phyloP scores from a whole-genome alignment of 1,139 yeast genomes.

The Yamadazyma jaroonii region DNA sequence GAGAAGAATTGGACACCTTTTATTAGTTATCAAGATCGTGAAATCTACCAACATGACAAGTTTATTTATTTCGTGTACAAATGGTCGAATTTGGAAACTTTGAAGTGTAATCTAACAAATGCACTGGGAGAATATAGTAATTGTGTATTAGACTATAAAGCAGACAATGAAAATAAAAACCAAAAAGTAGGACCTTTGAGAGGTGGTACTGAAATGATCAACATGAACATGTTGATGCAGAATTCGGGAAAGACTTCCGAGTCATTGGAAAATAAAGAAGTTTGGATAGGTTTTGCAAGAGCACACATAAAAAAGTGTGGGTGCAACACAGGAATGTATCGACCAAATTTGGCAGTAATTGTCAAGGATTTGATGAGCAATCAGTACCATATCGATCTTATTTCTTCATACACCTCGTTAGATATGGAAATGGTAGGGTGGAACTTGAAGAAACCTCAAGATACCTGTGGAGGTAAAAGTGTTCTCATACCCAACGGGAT shows the following conservation, averaged over 20 bases:
- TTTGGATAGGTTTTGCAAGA: conserved; percentile 50
- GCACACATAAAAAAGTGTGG: conserved; percentile 47
- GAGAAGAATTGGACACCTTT: conserved; percentile 37
- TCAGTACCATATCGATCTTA: conserved; percentile 22
- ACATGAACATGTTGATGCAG: conserved; percentile 21
- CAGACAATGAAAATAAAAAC: conserved; percentile 8
- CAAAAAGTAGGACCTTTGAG: conserved; percentile 28
- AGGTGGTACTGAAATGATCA: conserved; percentile 32
- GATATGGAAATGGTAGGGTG: conserved; percentile 34
- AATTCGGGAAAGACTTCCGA: neutral
- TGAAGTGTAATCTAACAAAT: conserved; percentile 22
- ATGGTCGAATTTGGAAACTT: conserved; percentile 25
- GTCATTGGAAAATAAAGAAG: conserved; percentile 24
- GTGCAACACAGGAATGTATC: conserved; percentile 44
- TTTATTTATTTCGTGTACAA: conserved; percentile 25
- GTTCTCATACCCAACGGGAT: conserved; percentile 37
- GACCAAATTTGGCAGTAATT: conserved; percentile 45
- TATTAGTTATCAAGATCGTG: conserved; percentile 16
- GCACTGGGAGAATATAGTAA: conserved; percentile 20
- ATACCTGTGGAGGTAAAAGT: conserved; percentile 20
- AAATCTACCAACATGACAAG: conserved; percentile 15
- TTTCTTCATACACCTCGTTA: conserved; percentile 39
- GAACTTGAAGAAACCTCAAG: conserved; percentile 23
- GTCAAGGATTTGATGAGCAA: conserved; percentile 24
- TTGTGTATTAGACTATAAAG: conserved; percentile 25